Base-by-base conservation (phyloP, 192 early-diverging fungal species). In the Entomortierella beljakovae region DNA sequence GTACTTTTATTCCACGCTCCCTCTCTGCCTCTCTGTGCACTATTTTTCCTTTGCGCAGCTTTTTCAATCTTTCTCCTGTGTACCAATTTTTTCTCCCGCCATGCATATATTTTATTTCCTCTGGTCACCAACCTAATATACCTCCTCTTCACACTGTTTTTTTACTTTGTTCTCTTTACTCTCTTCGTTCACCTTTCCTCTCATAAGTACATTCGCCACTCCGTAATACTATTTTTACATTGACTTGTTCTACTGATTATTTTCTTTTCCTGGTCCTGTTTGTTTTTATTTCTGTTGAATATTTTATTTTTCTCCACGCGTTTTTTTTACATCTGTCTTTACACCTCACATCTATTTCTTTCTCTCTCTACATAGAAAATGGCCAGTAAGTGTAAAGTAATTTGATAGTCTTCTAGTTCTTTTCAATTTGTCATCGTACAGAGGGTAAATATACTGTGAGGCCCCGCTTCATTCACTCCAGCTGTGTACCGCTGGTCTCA, bases 241-340 rank as follows among this genome's bases (percentile, higher is more conserved):
- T 43, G 42, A 43, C 42, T 43, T 43, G 42, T 43, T 43, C 42
- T 43, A 43, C 42, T 43, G 42, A 43, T 43, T 43, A 43, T 43
- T 43, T 43, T 43, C 42, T 43, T 43, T 43, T 43, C 42, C 42
- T 43, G 42, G 42, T 43, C 42, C 42, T 43, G 42, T 43, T 43
- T 43, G 42, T 43, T 43, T 43, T 43, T 43, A 43, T 43, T 43
- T 43, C 42, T 43, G 42, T 43, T 13, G 42, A 43, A 9, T 43
- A 43, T 43, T 43, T 43, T 43, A 43, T 43, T 43, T 43, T 43
- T 43, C 42, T 43, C 42, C 42, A 18, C 42, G 42, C 42, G 10
- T 43, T 43, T 43, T 43, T 43, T 43, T 43, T 43, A 43, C 42
- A 18, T 18, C 42, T 43, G 42, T 43, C 42, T 43, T 43, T 43